These are phyloP conservation scores for Pyronema domesticum DNA, from an alignment of 495 filamentous ascomycete genomes.

Conservation along the genomic window DNA sequence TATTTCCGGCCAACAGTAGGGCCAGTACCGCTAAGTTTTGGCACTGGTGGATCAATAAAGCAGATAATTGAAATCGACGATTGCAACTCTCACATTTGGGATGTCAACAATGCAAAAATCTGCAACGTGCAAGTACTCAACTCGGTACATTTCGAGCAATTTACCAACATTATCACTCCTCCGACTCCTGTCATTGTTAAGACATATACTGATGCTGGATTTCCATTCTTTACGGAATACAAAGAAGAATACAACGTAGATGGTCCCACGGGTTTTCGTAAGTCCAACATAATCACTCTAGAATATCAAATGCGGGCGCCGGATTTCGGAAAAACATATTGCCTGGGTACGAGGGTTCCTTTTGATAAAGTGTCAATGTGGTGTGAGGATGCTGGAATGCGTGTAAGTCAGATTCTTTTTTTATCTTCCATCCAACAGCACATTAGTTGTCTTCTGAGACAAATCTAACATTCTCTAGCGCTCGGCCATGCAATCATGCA, in stretches of 20 bases:
- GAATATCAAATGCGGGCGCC: no score
- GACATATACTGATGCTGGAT: slow-evolving; percentile 22
- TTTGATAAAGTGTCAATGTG: no score
- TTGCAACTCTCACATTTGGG: slow-evolving; percentile 21
- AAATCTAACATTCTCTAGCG: no score
- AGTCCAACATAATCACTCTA: neutral
- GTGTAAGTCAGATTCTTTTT: no score
- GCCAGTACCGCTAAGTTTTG: slow-evolving; percentile 21
- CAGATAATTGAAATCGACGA: slow-evolving; percentile 24
- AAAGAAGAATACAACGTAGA: slow-evolving; percentile 11
- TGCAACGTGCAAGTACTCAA: slow-evolving; percentile 33
- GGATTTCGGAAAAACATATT: no score
- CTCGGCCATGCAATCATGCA: no score
- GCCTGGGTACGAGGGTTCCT: no score
- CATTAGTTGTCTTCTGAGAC: no score
- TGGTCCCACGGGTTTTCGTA: neutral
- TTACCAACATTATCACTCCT: slow-evolving; percentile 26
- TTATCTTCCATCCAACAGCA: no score
- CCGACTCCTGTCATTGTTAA: slow-evolving; percentile 25
- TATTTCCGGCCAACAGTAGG: no score
- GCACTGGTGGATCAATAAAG: slow-evolving; percentile 26
- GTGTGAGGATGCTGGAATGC: no score
- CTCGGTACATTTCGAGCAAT: slow-evolving; percentile 18
- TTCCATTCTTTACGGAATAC: slow-evolving; percentile 28
- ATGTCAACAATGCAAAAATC: slow-evolving; percentile 19